These are phyloP conservation scores for Trichoderma reesei DNA, from an alignment of 495 filamentous ascomycete genomes.

Conservation along the genomic window DNA sequence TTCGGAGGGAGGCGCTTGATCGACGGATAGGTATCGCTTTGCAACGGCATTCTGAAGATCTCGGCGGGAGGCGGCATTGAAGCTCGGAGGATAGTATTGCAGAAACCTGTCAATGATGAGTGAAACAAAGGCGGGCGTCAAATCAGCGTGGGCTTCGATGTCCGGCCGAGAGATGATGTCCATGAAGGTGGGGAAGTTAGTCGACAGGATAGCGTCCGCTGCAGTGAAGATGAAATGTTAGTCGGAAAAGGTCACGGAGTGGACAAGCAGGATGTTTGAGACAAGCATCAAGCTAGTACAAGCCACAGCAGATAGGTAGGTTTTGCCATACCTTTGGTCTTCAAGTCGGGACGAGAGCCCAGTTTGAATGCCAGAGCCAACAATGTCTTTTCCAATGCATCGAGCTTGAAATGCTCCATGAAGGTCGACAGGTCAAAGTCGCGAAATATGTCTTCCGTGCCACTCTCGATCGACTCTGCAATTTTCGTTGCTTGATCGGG, in stretches of 20 bases:
- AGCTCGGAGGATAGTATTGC: conserved; percentile 69
- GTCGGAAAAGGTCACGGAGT: background rate
- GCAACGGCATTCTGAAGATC: conserved; percentile 57
- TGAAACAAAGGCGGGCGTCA: conserved; percentile 56
- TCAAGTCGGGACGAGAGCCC: conserved; percentile 65
- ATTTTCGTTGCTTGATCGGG: conserved; percentile 78
- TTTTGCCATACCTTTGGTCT: conserved; percentile 64
- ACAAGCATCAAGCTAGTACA: conserved; percentile 5
- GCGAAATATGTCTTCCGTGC: conserved; percentile 75
- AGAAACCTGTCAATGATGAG: conserved; percentile 73
- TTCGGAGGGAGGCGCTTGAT: conserved; percentile 54
- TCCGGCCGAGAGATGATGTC: conserved; percentile 52
- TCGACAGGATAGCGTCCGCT: conserved; percentile 78
- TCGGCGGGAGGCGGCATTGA: conserved; percentile 62
- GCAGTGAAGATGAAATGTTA: conserved; percentile 1
- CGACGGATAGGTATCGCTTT: conserved; percentile 54
- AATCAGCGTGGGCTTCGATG: conserved; percentile 49
- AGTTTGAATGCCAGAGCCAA: conserved; percentile 82
- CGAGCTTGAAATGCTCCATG: conserved; percentile 86
- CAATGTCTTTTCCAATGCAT: conserved; percentile 77
- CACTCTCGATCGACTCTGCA: conserved; percentile 80
- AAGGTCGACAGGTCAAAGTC: conserved; percentile 92
- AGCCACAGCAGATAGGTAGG: conserved; percentile 18
- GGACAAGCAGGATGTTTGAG: background rate
- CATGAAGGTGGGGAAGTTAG: conserved; percentile 64